Evolutionary conservation across 2,329 filamentous ascomycete species (phyloP), one percentile per base, ranked within the genome.

Genomic region (Elsinoe perseae): DNA sequence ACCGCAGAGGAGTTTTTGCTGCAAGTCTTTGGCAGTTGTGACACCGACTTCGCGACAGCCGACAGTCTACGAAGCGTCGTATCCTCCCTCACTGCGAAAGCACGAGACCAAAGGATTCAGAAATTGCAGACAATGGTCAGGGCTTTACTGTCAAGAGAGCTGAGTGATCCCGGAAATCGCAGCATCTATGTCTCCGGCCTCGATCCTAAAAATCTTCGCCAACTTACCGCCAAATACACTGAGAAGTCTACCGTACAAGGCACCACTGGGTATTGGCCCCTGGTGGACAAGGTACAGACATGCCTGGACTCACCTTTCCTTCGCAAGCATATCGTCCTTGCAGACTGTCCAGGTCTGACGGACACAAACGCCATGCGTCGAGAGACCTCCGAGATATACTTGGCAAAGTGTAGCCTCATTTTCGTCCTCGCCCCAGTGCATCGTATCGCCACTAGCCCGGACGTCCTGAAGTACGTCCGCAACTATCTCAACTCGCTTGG

Each of bases 261-360:
- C 5, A 7, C n/a, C 20, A 18, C 44, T 18, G 56, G 36, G 14
- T 20, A 14, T 1, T 57, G 56, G 48, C 56, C 46, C 1, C 27
- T 54, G 2, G 43, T 57, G 18, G 36, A 53, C 2, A 52, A 4
- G 7, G 48, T 54, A 3, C 34, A 16, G 10, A 50, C 27, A 1
- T 34, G 34, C 10, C 1, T 58, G 12, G 4, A 30, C 20, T 57
- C 53, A 3, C 40, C 48, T 8, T 5, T 58, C 3, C 54, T 60
- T 3, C 25, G 36, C 1, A n/a, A 40, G 32, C 50, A 54, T 30
- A 21, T 60, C 6, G 28, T 50, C 3, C 23, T 60, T 4, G 40
- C 42, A 0, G 58, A 60, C 23, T 40, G 44, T 21, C 56, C 58
- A 9, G 58, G 58, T 27, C 14, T 53, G 7, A 16, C 23, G 1